These are phyloP conservation scores for Melocanna baccifera DNA, from an alignment of 176 grass and related monocot species.

Conservation along the genomic window DNA sequence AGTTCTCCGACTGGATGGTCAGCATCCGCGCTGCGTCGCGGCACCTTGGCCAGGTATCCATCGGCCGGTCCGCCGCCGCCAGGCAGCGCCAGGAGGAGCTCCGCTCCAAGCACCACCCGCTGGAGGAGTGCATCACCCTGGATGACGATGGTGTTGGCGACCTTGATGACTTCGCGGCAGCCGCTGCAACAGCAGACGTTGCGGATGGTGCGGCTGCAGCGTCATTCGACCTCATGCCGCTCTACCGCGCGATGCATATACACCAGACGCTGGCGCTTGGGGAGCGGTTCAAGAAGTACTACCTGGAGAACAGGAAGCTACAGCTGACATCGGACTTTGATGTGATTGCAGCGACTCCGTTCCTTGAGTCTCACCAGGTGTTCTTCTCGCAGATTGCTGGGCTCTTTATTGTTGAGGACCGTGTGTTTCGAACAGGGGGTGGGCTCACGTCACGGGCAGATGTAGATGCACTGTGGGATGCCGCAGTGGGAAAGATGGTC, in stretches of 20 bases:
- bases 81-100: conserved; percentile 95
- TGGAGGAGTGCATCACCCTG: conserved; percentile 71
- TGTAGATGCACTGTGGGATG: conserved; percentile 89
- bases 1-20: conserved; percentile 96
- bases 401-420: conserved; percentile 95
- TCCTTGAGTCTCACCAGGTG: conserved; percentile 95
- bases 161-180: conserved; percentile 69
- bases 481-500: conserved; percentile 84
- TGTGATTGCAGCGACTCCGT: conserved; percentile 80
- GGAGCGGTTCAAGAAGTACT: conserved; percentile 88
- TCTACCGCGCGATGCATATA: conserved; percentile 93
- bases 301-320: conserved; percentile 95
- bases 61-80: conserved; percentile 76
- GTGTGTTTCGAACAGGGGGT: conserved; percentile 83
- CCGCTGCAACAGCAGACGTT: conserved; percentile 40
- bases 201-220: conserved; percentile 49
- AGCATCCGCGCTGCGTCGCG: conserved; percentile 85
- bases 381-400: conserved; percentile 98
- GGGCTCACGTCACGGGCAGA: conserved; percentile 71
- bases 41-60: conserved; percentile 91
- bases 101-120: conserved; percentile 60
- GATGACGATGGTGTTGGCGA: conserved; percentile 75
- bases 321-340: conserved; percentile 97
- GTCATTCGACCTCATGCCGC: conserved; percentile 82
- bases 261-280: conserved; percentile 73